A percentile compares a stretch with the other conserved stretches of the same genome.
Evolutionary conservation across 208 protist genomes (phyloP).

Genomic region (Leptomonas seymouri): DNA sequence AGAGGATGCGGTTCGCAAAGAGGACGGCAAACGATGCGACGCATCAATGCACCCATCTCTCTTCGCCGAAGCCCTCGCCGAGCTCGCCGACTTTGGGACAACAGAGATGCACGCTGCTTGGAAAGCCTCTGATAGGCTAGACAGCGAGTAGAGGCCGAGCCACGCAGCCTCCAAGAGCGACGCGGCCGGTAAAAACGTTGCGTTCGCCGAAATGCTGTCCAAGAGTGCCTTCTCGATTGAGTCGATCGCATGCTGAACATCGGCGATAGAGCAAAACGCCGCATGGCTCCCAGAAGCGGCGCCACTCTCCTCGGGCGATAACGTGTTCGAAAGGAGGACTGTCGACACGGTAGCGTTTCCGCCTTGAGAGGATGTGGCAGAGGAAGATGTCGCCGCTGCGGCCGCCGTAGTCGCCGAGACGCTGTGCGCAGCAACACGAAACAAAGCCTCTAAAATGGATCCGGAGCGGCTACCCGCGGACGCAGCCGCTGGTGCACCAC

Average conservation of each 20-base stretch:
- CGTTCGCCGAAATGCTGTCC: slow-evolving; percentile 11
- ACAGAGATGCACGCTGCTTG: background rate
- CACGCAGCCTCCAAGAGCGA: slow-evolving; percentile 29
- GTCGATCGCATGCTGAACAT: background rate
- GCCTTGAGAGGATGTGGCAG: background rate
- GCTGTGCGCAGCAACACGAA: slow-evolving; percentile 11
- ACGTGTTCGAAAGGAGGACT: background rate
- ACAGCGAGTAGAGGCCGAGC: slow-evolving; percentile 23
- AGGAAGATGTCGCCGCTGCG: background rate
- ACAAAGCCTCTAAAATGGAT: slow-evolving; percentile 11
- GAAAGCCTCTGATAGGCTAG: background rate
- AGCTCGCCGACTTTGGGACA: too few relatives aligned
- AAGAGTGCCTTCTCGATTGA: slow-evolving; percentile 18
- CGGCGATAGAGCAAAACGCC: background rate
- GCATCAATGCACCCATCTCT: background rate
- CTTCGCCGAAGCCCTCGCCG: too few relatives aligned
- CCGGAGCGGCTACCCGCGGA: background rate
- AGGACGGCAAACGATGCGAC: background rate
- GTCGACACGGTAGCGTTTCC: background rate
- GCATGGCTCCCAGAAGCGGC: background rate
- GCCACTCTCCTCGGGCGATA: background rate
- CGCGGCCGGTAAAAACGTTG: slow-evolving; percentile 2
- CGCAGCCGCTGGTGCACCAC: background rate
- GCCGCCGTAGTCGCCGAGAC: background rate
- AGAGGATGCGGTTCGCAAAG: background rate